These are phyloP conservation scores for Ormosia semicastrata DNA, from an alignment of 306 rosid genomes.

Conservation along the genomic window DNA sequence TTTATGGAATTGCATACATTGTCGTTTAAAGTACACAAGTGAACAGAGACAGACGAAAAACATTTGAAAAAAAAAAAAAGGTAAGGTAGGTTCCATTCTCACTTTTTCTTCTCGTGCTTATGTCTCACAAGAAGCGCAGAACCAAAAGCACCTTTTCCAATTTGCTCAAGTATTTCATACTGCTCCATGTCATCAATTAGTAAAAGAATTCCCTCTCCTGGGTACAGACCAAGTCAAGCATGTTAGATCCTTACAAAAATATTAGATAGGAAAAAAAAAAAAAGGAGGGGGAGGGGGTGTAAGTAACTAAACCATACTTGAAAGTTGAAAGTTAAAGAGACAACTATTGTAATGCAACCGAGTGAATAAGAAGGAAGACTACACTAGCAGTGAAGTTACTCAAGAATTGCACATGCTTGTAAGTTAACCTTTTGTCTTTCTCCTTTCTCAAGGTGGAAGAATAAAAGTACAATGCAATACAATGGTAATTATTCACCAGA, in stretches of 20 bases:
- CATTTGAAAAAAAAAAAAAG: neutral
- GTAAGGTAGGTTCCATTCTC: conserved; percentile 41
- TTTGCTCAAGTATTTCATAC: conserved; percentile 94
- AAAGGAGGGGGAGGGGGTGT: neutral
- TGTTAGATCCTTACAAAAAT: conserved; percentile 21
- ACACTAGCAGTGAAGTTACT: conserved; percentile 36
- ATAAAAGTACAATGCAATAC: conserved; percentile 15
- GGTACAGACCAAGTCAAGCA: conserved; percentile 22
- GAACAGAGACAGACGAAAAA: neutral
- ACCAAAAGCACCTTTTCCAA: conserved; percentile 98
- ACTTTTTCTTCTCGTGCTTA: conserved; percentile 97
- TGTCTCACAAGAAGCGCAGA: conserved; percentile 99
- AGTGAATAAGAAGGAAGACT: conserved; percentile 27
- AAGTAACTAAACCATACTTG: neutral
- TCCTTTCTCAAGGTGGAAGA: conserved; percentile 20
- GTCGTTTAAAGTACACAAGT: neutral
- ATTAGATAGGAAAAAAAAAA: neutral
- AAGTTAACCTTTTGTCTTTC: neutral
- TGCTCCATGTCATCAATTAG: conserved; percentile 69
- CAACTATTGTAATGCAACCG: conserved; percentile 11
- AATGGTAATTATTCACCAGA: neutral
- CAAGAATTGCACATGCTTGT: conserved; percentile 33
- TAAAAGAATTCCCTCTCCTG: conserved; percentile 43
- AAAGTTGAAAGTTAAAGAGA: neutral
- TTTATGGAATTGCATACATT: neutral